Evolutionary conservation across 768 basidiomycete genomes (phyloP).

Genomic region (Phallus indusiatus): DNA sequence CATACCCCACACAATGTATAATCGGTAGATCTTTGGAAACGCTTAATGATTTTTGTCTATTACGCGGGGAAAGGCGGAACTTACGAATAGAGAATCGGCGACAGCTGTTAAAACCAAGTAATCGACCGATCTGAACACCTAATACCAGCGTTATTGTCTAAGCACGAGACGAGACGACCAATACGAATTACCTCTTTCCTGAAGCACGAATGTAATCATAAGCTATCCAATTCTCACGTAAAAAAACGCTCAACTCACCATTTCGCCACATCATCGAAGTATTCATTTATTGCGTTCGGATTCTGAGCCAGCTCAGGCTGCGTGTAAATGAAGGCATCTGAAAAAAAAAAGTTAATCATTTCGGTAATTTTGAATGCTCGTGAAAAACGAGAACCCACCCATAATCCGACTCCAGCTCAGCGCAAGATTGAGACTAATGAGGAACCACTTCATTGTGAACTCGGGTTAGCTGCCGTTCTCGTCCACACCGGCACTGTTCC

Average conservation of each 20-base stretch:
- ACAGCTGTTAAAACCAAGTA: background rate
- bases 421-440: constrained; percentile 1
- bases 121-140: background rate
- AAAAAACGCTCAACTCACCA: background rate
- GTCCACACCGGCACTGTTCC: background rate
- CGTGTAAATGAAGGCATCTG: background rate
- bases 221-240: background rate
- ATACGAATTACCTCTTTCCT: background rate
- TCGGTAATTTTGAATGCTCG: background rate
- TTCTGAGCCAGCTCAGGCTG: background rate
- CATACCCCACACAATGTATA: background rate
- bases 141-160: background rate
- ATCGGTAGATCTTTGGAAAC: background rate
- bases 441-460: background rate
- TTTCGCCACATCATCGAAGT: background rate
- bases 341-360: background rate
- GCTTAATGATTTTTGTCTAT: background rate
- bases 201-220: background rate
- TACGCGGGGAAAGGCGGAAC: background rate
- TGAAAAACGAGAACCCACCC: background rate
- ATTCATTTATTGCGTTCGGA: background rate
- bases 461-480: background rate
- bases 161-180: background rate
- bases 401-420: constrained; percentile 3
- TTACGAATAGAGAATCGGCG: constrained; percentile 4